Percentiles rank a stretch among this genome's conserved stretches.
Evolutionary conservation across 108 stramenopile genomes (phyloP).

Genomic region (Stephanodiscus minutulus): DNA sequence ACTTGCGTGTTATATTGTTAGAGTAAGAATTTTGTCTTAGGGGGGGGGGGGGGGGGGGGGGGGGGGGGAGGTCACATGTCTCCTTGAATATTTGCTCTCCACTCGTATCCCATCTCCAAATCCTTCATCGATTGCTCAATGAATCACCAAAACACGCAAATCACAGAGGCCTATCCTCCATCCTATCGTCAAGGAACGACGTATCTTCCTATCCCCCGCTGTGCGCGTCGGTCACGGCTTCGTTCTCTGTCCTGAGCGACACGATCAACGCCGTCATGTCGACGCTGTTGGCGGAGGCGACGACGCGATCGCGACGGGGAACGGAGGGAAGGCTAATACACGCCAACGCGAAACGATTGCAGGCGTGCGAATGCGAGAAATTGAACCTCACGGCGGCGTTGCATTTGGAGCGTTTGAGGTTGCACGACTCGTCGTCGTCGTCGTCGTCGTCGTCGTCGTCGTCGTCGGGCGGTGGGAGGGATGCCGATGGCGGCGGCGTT

Average conservation of each 20-base stretch:
- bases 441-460: too few relatives aligned
- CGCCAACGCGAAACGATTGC: constrained; percentile 50
- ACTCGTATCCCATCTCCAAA: too few relatives aligned
- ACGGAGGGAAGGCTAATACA: constrained; percentile 22
- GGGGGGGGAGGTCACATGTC: too few relatives aligned
- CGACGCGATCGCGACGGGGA: too few relatives aligned
- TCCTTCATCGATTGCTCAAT: too few relatives aligned
- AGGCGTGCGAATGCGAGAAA: constrained; percentile 75
- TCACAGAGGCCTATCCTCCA: constrained; percentile 51
- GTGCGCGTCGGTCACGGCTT: constrained; percentile 71
- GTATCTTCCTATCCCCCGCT: constrained; percentile 67
- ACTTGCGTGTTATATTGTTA: too few relatives aligned
- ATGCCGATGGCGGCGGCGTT: constrained; percentile 23
- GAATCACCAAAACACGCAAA: too few relatives aligned
- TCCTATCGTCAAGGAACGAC: constrained; percentile 64
- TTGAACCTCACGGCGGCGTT: constrained; percentile 79
- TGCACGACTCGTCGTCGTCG: too few relatives aligned
- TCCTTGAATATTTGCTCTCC: too few relatives aligned
- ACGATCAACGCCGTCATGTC: constrained; percentile 60
- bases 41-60: too few relatives aligned
- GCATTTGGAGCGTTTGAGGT: constrained; percentile 79
- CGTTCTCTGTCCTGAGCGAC: constrained; percentile 79
- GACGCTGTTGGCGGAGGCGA: constrained; percentile 24
- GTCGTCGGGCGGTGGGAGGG: too few relatives aligned
- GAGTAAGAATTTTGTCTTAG: too few relatives aligned